These are phyloP conservation scores for Binderoboletus segoi DNA, from an alignment of 1,284 basidiomycete species.

Conservation along the genomic window DNA sequence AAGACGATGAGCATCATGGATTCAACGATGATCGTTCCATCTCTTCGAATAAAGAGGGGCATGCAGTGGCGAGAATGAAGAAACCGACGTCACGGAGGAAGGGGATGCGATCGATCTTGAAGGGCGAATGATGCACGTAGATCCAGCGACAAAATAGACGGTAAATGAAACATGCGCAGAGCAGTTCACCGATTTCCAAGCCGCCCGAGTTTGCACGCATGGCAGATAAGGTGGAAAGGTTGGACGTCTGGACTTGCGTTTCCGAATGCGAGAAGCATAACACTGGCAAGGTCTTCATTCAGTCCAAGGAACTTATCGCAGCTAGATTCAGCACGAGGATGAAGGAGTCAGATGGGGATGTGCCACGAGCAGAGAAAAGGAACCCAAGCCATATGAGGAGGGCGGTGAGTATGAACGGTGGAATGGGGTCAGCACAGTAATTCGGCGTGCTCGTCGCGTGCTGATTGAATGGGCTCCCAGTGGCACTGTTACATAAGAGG, in stretches of 20 bases:
- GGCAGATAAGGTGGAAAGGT: constrained; percentile 95
- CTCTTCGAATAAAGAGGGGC: constrained; percentile 78
- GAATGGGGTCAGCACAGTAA: too few species aligned
- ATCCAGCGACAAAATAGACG: constrained; percentile 92
- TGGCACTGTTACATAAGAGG: too few species aligned
- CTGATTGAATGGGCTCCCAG: too few species aligned
- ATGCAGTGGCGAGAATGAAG: constrained; percentile 77
- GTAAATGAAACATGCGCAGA: constrained; percentile 97
- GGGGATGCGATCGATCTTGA: constrained; percentile 77
- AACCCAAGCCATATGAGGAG: constrained; percentile 79
- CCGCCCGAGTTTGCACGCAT: constrained; percentile 86
- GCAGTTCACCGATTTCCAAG: constrained; percentile 91
- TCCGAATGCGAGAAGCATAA: constrained; percentile 92
- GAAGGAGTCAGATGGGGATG: constrained; percentile 94
- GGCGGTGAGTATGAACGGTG: constrained; percentile 49
- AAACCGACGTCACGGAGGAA: constrained; percentile 95
- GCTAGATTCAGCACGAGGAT: constrained; percentile 93
- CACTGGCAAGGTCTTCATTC: constrained; percentile 89
- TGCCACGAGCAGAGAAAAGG: constrained; percentile 88
- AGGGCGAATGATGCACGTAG: constrained; percentile 94
- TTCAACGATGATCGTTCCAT: constrained; percentile 79
- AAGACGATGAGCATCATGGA: constrained; percentile 72
- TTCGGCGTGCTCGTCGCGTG: too few species aligned
- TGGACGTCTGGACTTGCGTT: constrained; percentile 91
- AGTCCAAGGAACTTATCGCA: constrained; percentile 81